These are phyloP conservation scores for Ophiostoma sp. DNA, from an alignment of 2,329 filamentous ascomycete genomes.

Conservation along the genomic window DNA sequence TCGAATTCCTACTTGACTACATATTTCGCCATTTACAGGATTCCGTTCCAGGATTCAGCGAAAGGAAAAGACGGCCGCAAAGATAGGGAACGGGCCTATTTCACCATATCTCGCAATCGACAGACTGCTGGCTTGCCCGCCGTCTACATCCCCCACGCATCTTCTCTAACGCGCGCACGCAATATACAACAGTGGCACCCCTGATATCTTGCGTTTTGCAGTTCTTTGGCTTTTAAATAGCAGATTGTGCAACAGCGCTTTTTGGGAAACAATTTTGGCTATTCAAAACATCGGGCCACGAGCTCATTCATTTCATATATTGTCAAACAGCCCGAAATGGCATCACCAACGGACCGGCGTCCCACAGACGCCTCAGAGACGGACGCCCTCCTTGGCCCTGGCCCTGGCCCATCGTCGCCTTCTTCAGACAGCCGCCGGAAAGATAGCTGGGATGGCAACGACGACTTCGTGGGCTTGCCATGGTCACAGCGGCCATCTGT, in stretches of 20 bases:
- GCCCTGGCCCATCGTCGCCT: not conserved
- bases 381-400: slow-evolving; percentile 19
- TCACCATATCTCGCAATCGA: slow-evolving; percentile 2
- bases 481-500: slow-evolving; percentile 61
- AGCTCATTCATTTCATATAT: too few relatives aligned
- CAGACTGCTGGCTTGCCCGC: too few relatives aligned
- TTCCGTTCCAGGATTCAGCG: not conserved
- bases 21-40: not conserved
- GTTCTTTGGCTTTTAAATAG: not conserved
- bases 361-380: slow-evolving; percentile 14
- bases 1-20: not conserved
- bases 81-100: not conserved
- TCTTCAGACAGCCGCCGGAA: slow-evolving; percentile 16
- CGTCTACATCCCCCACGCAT: not conserved
- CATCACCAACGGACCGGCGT: not conserved
- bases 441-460: slow-evolving; percentile 43
- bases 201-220: not conserved
- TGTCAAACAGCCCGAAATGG: not conserved
- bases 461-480: slow-evolving; percentile 56
- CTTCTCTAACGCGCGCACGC: not conserved
- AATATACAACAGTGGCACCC: not conserved
- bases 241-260: not conserved
- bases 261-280: too few relatives aligned
- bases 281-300: too few relatives aligned
- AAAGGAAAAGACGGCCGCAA: not conserved